Evolutionary conservation across 225 moss, liverwort and hornwort genomes (phyloP).

Genomic region (Bryoerythrophyllum caledonicum): DNA sequence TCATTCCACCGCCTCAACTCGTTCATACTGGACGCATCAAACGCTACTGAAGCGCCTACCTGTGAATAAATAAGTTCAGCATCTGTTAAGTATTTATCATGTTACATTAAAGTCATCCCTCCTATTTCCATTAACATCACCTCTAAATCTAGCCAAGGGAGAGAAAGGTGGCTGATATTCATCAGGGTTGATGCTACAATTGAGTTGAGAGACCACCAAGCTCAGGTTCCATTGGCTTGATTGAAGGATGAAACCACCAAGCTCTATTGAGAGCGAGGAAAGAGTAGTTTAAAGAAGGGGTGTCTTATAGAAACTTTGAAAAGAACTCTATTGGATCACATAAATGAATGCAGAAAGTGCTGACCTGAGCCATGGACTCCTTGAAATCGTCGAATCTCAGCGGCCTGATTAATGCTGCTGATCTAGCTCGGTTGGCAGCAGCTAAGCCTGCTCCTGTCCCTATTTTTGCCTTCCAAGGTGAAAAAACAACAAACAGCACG

Average conservation of each 20-base stretch:
- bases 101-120: too few relatives aligned
- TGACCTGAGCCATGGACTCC: slow-evolving; percentile 65
- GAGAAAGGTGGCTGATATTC: too few relatives aligned
- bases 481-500: slow-evolving; percentile 3
- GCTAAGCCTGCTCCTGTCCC: slow-evolving; percentile 25
- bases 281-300: too few relatives aligned
- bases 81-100: background rate
- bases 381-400: slow-evolving; percentile 56
- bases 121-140: too few relatives aligned
- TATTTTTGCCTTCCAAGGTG: slow-evolving; percentile 33
- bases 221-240: too few relatives aligned
- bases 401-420: slow-evolving; percentile 47
- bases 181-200: too few relatives aligned
- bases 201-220: too few relatives aligned
- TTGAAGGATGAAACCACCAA: too few relatives aligned
- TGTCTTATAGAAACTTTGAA: too few relatives aligned
- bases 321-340: background rate
- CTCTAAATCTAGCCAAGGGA: too few relatives aligned
- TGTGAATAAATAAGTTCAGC: slow-evolving; percentile 12
- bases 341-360: background rate
- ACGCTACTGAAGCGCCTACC: slow-evolving; percentile 67
- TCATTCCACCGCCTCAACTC: slow-evolving; percentile 64
- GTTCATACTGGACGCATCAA: slow-evolving; percentile 67
- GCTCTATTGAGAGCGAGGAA: too few relatives aligned
- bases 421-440: slow-evolving; percentile 36